Evolutionary conservation across 2,329 filamentous ascomycete genomes (phyloP), one percentile per base, ranked within the genome.

Genomic region (Aspergillus japonicus): DNA sequence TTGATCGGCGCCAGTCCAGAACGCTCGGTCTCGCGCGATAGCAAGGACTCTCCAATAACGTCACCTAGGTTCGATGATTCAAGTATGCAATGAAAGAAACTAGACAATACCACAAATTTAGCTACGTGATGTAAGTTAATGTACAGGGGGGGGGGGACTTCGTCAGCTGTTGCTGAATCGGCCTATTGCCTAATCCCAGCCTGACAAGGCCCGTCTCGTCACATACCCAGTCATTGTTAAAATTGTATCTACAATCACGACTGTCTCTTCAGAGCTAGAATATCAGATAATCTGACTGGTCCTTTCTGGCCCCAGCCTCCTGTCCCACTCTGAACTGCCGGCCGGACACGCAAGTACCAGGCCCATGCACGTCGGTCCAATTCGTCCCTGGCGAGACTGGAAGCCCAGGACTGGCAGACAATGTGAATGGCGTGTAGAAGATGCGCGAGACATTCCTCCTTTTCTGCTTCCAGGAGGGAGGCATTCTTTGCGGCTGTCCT

Each of bases 241-340:
- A 14, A 23, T 5, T 39, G 23, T 33, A 44, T 16, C 16, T 31
- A 14, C 35, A 50, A 53, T 62, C 47, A 67, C 51, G 53, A 21
- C 19, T 61, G 56, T 51, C 64, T 66, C 44, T 61, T 68, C 51
- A 72, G 60, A 44, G 62, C 63, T 16, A 93, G 72, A 47, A 96
- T 90, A 64, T 86, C 85, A 14, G 78, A 78, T 39, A 96, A 72
- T 65, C 81, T 86, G 29, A 96, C 79, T 56, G 80, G 78, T 1
- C 89, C 91, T 74, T 94, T 95, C 12, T 89, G 89, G 29, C 92
- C 92, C 92, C 92, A 96, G 1, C 92, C 92, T 21, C 86, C 85
- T 51, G 85, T 85, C 0, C 92, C 92, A 58, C 82, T 77, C 60
- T 90, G 87, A 2, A 96, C 89, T 21, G 91, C 87, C 0, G 92